Evolutionary conservation across 495 filamentous ascomycete genomes (phyloP).

Genomic region (Xanthoparmelia taractica): DNA sequence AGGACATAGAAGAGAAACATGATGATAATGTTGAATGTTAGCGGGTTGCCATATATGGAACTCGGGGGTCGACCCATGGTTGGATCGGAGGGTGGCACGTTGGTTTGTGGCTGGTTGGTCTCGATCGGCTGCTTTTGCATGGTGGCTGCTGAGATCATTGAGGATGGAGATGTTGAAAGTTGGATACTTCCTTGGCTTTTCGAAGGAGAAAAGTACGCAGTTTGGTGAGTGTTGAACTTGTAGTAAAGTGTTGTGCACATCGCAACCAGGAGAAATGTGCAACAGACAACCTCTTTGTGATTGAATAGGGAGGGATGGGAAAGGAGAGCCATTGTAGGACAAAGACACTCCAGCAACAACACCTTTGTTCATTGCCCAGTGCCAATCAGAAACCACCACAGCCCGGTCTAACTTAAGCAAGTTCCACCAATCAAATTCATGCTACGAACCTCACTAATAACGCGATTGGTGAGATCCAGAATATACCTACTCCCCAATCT

Average conservation of each 20-base stretch:
- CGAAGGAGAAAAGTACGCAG: neutral
- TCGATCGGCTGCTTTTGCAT: neutral
- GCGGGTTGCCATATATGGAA: neutral
- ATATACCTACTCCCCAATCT: neutral
- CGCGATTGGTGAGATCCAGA: neutral
- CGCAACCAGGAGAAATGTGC: neutral
- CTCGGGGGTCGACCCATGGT: neutral
- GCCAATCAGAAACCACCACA: neutral
- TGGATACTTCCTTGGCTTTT: neutral
- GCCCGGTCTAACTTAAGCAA: neutral
- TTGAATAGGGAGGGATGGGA: neutral
- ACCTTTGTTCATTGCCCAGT: neutral
- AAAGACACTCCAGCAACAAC: neutral
- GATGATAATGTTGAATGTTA: neutral
- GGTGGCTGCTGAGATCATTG: neutral
- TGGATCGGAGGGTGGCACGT: neutral
- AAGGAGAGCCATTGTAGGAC: too few relatives aligned
- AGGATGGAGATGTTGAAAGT: neutral
- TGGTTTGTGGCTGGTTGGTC: neutral
- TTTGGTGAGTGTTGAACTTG: neutral
- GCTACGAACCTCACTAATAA: neutral
- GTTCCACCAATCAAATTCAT: neutral
- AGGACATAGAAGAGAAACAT: slow-evolving; percentile 2
- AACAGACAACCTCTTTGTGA: neutral
- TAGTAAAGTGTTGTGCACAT: neutral